Evolutionary conservation across 768 basidiomycete genomes (phyloP).

Genomic region (Amanita exitialis): DNA sequence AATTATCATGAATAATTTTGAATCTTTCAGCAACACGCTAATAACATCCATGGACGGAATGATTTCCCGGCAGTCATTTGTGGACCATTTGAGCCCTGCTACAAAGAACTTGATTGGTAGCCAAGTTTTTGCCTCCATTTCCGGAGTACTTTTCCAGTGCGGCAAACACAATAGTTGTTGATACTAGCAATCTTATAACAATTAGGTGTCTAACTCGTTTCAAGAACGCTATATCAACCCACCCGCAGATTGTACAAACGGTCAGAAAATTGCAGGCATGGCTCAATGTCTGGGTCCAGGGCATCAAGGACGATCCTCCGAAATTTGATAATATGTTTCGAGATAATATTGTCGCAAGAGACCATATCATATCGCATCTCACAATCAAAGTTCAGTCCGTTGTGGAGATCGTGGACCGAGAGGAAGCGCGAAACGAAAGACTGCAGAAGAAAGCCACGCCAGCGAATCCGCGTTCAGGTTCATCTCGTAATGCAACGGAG

Average conservation of each 20-base stretch:
- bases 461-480: not conserved
- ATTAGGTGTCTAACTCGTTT: slow-evolving; percentile 46
- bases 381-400: slow-evolving; percentile 23
- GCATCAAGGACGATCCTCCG: slow-evolving; percentile 25
- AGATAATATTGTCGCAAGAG: slow-evolving; percentile 18
- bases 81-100: slow-evolving; percentile 13
- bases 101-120: slow-evolving; percentile 20
- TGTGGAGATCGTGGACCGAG: slow-evolving; percentile 39
- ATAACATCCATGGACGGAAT: slow-evolving; percentile 27
- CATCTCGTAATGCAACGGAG: slow-evolving; percentile 10
- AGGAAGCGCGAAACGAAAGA: slow-evolving; percentile 25
- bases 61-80: slow-evolving; percentile 26
- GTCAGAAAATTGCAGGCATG: slow-evolving; percentile 33
- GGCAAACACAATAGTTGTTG: slow-evolving; percentile 11
- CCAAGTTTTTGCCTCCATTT: slow-evolving; percentile 35
- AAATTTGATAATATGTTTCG: slow-evolving; percentile 37
- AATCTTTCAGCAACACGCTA: slow-evolving; percentile 28
- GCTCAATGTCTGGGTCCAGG: slow-evolving; percentile 37
- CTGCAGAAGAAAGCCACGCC: slow-evolving; percentile 10
- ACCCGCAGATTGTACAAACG: slow-evolving; percentile 31
- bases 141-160: slow-evolving; percentile 43
- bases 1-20: slow-evolving; percentile 34
- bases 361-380: slow-evolving; percentile 26
- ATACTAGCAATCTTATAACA: slow-evolving; percentile 10
- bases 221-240: slow-evolving; percentile 38